Conservation (phyloP, 2,329 filamentous ascomycete genomes). For the Fusarium protoensiforme region DNA sequence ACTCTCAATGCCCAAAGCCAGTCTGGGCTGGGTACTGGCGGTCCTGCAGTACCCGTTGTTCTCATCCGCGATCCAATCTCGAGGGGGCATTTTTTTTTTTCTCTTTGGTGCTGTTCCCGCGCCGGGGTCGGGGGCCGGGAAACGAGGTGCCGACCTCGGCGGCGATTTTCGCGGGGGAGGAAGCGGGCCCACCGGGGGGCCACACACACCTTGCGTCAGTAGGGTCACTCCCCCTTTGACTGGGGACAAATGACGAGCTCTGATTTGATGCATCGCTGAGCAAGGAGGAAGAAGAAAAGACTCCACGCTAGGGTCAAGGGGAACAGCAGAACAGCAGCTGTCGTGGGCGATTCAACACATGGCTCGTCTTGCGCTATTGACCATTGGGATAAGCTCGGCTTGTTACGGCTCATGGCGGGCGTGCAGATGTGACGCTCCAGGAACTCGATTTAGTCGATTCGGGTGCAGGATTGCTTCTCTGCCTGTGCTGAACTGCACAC, state of each 20-base stretch:
- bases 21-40: constrained; percentile 6
- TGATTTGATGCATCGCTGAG: constrained; percentile 19
- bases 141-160: constrained; percentile 41
- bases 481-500: neutral
- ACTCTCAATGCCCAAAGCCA: neutral
- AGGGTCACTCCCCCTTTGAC: constrained; percentile 17
- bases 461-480: neutral
- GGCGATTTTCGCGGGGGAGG: constrained; percentile 29
- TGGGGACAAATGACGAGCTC: neutral
- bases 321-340: constrained; percentile 7
- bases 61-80: neutral
- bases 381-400: constrained; percentile 16
- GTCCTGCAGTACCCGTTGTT: constrained; percentile 7
- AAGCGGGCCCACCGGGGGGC: constrained; percentile 8
- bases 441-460: neutral
- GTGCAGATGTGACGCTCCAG: neutral
- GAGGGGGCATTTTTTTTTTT: constrained; percentile 5
- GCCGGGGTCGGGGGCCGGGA: constrained; percentile 14
- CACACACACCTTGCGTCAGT: constrained; percentile 21
- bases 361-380: constrained; percentile 10
- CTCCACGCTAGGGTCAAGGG: constrained; percentile 34
- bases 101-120: neutral
- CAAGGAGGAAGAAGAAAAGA: neutral
- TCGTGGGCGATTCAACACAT: constrained; percentile 15
- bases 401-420: constrained; percentile 21